Base-by-base conservation (phyloP, 805 yeast genomes). In the Yarrowia yakushimensis region DNA sequence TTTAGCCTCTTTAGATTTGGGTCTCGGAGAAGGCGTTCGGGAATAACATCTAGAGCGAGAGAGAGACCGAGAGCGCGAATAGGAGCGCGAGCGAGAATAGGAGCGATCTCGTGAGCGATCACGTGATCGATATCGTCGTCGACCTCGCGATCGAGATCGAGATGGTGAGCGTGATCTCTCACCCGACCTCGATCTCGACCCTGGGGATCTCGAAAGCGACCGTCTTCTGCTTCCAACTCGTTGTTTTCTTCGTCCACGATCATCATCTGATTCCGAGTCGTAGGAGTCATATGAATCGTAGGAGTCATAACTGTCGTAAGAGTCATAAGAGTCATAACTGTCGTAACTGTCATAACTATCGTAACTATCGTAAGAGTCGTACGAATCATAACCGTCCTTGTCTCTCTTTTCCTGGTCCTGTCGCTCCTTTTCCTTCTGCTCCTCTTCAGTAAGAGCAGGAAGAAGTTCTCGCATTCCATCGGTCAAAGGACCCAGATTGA, bases 401-500 rank as follows among this genome's bases (percentile, higher is more conserved):
- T n/a, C 22, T 17, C 15, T 5, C 13, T 17, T 9, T 28, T 48
- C n/a, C 13, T 23, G 18, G 9, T 52, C 43, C 18, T 52, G 33
- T 25, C 36, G 33, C 17, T 15, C 2, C 43, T 27, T 52, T 25
- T 23, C 13, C 25, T 6, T 52, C 37, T 61, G 63, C 15, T 61
- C 63, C n/a, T 61, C 63, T 17, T 57, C 63, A 1, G 25, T 50
- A n/a, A 52, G n/a, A 2, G 67, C 71, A 20, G 67, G 69, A 39
- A 55, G 61, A 20, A 55, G 77, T 4, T 77, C 80, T 74, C 98
- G 82, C 96, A 92, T 87, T 1, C 77, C 81, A 37, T 90, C 96
- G 0, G 98, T 92, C 63, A 93, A 71, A 2, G 81, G 79, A 46
- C 97, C 97, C 54, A 93, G 72, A 0, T 96, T 96, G 65, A 93